Percentiles rank a stretch among this genome's conserved stretches.
phyloP scores from a whole-genome alignment of 768 basidiomycete genomes.

The Aureoboletus auriporus region DNA sequence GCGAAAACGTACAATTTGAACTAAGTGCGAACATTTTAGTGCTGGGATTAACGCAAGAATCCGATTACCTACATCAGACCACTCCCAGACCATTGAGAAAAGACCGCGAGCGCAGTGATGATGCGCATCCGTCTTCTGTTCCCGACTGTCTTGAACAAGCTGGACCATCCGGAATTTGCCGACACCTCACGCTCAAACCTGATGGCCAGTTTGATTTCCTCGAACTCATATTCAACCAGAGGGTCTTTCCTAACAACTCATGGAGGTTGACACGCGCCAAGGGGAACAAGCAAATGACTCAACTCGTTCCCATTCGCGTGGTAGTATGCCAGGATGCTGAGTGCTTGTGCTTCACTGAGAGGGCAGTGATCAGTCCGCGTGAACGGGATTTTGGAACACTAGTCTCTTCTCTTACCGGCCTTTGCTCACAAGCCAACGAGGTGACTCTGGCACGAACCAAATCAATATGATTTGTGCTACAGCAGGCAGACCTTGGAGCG shows the following conservation, averaged over 20 bases:
- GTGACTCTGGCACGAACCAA: constrained; percentile 35
- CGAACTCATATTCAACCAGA: constrained; percentile 56
- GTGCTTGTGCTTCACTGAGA: constrained; percentile 31
- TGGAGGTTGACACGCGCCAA: no score
- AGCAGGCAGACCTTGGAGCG: constrained; percentile 9
- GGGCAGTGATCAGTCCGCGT: no score
- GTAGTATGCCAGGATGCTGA: constrained; percentile 37
- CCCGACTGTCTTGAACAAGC: constrained; percentile 45
- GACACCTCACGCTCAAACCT: constrained; percentile 39
- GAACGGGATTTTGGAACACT: constrained; percentile 7
- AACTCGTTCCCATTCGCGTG: constrained; percentile 41
- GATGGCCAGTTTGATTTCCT: constrained; percentile 61
- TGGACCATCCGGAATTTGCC: constrained; percentile 40
- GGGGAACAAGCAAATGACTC: neutral
- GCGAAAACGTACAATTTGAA: no score
- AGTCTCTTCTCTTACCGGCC: constrained; percentile 8
- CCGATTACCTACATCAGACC: constrained; percentile 35
- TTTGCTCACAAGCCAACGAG: constrained; percentile 35
- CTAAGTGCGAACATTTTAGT: no score
- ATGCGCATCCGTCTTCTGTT: constrained; percentile 54
- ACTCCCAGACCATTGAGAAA: constrained; percentile 56
- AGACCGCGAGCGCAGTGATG: constrained; percentile 52
- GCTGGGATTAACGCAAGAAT: constrained; percentile 18
- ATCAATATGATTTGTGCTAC: constrained; percentile 11
- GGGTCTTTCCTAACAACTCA: constrained; percentile 13